Evolutionary conservation across 2,329 filamentous ascomycete genomes (phyloP).

Genomic region (Colletotrichum sublineola): DNA sequence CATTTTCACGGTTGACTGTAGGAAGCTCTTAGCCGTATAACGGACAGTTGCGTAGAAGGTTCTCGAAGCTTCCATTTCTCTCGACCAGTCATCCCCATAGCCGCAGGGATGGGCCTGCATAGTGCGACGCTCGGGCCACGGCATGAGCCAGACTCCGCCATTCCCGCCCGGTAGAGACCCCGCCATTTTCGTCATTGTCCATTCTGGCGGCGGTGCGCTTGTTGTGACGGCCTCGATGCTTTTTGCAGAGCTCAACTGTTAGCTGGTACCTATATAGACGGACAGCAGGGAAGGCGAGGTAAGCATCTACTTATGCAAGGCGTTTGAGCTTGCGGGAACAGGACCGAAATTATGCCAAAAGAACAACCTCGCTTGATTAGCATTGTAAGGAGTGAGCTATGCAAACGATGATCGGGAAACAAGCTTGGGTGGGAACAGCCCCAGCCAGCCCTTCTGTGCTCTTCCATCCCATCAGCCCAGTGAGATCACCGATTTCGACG

Average conservation of each 20-base stretch:
- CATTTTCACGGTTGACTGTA: background rate
- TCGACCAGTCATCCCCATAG: background rate
- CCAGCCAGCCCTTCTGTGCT: slow-evolving; percentile 36
- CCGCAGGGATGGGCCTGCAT: slow-evolving; percentile 12
- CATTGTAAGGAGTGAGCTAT: background rate
- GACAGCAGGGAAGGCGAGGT: background rate
- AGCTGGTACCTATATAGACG: background rate
- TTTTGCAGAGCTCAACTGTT: background rate
- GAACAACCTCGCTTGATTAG: background rate
- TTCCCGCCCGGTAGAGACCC: slow-evolving; percentile 38
- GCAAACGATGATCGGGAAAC: background rate
- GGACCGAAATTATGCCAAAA: no score
- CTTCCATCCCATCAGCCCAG: slow-evolving; percentile 37
- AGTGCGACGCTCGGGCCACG: slow-evolving; percentile 32
- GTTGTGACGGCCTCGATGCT: slow-evolving; percentile 17
- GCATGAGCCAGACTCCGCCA: slow-evolving; percentile 39
- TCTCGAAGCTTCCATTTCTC: slow-evolving; percentile 50
- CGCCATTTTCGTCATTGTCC: slow-evolving; percentile 41
- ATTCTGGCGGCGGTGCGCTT: slow-evolving; percentile 4
- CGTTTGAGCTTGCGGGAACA: no score
- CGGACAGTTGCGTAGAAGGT: slow-evolving; percentile 46
- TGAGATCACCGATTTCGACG: slow-evolving; percentile 41
- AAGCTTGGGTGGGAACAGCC: slow-evolving; percentile 18
- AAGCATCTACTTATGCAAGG: background rate
- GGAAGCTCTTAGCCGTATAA: background rate